Base-by-base conservation (phyloP, 2,329 filamentous ascomycete species). In the Xylaria sp. region DNA sequence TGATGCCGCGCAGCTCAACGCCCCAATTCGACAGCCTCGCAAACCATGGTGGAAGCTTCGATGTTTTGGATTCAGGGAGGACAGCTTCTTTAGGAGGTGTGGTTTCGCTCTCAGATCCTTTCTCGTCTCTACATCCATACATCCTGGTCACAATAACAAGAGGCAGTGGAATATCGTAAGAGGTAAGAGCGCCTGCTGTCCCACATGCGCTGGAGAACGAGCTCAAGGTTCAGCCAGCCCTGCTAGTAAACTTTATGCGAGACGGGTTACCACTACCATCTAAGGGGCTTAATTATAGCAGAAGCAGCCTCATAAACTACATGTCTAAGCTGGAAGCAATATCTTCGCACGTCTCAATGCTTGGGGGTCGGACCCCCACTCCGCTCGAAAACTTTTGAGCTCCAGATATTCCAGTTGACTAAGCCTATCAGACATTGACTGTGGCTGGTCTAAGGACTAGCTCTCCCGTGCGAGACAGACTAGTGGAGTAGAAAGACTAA, bases 1-100 rank as follows among this genome's bases (percentile, higher is more conserved):
- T 69, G 51, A 78, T 74, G 37, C 76, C 76, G 55, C 76, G 74
- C 32, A 74, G 67, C 63, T 78, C 76, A 39, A 78, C 65, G 9
- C 68, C 68, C 60, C 60, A 70, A 23, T 44, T 55, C 6, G 68
- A 67, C 8, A 70, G 52, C 51, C 65, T 70, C 23, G 39, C 55
- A 13, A 70, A 57, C 68, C 64, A 70, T 59, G 60, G 55, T 8
- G 68, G 54, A 12, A 67, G 23, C 55, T 13, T 68, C 2, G 57
- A 59, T 5, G 18, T 6, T 48, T 25, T 54, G 7, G 65, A 39
- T 41, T 44, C 64, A n/a, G 60, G 8, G 23, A 28, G 44, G 37
- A 54, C 20, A 20, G 41, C 32, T n/a, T 52, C 32, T n/a, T 52
- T 51, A 8, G 52, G 13, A 18, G 55, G 2, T 12, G 13, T 34